These are phyloP conservation scores for Fusarium palustre DNA, from an alignment of 2,329 filamentous ascomycete species.

Conservation along the genomic window DNA sequence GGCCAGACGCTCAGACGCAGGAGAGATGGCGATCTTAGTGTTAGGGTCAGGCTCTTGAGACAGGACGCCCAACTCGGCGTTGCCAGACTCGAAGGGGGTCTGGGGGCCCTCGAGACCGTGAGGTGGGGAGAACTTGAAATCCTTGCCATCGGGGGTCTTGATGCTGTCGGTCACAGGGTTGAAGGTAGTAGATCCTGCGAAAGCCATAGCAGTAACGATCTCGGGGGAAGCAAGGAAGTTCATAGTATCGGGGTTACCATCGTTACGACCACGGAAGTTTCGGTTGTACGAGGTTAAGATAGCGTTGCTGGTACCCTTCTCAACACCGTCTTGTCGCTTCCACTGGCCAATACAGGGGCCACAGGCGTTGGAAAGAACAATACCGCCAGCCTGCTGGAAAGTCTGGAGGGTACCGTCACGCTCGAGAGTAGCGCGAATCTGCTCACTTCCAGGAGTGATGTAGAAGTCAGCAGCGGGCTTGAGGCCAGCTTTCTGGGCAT, in stretches of 20 bases:
- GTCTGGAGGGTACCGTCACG: conserved; percentile 93
- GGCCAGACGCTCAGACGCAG: conserved; percentile 89
- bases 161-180: conserved; percentile 93
- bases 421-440: conserved; percentile 92
- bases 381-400: conserved; percentile 94
- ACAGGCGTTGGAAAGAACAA: conserved; percentile 95
- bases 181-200: conserved; percentile 92
- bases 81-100: conserved; percentile 80
- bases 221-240: conserved; percentile 98
- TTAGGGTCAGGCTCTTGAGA: conserved; percentile 77
- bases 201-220: conserved; percentile 95
- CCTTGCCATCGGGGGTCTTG: conserved; percentile 79
- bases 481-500: conserved; percentile 90
- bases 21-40: conserved; percentile 81
- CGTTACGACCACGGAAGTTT: conserved; percentile 97
- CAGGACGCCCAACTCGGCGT: conserved; percentile 77
- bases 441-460: conserved; percentile 95
- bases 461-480: conserved; percentile 96
- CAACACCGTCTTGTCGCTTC: conserved; percentile 87
- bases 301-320: conserved; percentile 89
- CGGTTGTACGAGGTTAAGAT: conserved; percentile 98
- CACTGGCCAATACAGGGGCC: conserved; percentile 95
- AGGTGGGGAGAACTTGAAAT: conserved; percentile 87
- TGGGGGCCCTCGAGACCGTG: conserved; percentile 73
- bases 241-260: conserved; percentile 96